Percentiles rank a stretch among this genome's conserved stretches.
These are phyloP conservation scores for Penicillium ochrochloron DNA, from an alignment of 495 filamentous ascomycete species.

Conservation along the genomic window DNA sequence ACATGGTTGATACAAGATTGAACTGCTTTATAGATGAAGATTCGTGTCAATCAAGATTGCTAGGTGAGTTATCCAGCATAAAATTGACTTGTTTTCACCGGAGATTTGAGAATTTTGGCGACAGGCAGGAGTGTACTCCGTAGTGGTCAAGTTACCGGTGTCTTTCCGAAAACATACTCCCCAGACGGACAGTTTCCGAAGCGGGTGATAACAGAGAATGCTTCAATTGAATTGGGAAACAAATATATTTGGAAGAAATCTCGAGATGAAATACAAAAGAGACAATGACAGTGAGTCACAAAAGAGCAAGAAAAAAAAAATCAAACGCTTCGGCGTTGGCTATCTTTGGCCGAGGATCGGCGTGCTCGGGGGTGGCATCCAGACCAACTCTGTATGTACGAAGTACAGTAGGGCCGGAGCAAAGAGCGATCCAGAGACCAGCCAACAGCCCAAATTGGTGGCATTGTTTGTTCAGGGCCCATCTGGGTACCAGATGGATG, in stretches of 20 bases:
- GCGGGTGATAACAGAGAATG: not conserved
- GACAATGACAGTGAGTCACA: slow-evolving; percentile 25
- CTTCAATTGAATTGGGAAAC: slow-evolving; percentile 21
- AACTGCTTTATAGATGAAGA: not conserved
- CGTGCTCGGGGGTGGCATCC: slow-evolving; percentile 15
- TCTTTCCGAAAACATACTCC: slow-evolving; percentile 19
- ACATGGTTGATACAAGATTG: slow-evolving; percentile 18
- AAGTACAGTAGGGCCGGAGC: slow-evolving; percentile 1
- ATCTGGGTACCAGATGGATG: not conserved
- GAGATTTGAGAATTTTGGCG: not conserved
- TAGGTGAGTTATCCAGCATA: not conserved
- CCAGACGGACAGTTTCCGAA: slow-evolving; percentile 3
- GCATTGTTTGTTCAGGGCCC: slow-evolving; percentile 5
- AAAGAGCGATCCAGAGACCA: slow-evolving; percentile 9
- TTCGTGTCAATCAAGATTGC: not conserved
- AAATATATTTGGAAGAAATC: not conserved
- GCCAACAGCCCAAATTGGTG: not conserved
- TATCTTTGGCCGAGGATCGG: slow-evolving; percentile 31
- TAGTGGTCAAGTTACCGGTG: slow-evolving; percentile 7
- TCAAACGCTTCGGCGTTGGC: slow-evolving; percentile 20
- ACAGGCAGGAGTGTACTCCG: not conserved
- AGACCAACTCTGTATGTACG: not conserved
- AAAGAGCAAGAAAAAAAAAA: slow-evolving; percentile 15
- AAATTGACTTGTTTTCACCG: not conserved
- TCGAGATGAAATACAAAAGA: slow-evolving; percentile 9